Base-by-base conservation (phyloP, 129 eudicot species). In the Chrysanthemum makinoi region DNA sequence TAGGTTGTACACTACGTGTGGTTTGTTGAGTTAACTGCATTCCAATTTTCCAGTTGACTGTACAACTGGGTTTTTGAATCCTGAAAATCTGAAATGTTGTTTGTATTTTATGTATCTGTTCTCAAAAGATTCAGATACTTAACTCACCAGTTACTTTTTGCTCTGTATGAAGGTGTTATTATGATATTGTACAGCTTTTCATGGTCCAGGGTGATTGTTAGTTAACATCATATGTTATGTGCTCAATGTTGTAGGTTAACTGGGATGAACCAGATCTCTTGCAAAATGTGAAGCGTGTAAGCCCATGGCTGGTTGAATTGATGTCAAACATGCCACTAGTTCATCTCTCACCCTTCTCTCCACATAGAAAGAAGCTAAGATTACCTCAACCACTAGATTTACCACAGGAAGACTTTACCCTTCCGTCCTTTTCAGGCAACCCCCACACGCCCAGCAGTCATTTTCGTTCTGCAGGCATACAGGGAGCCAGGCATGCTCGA, bases 401-500 rank as follows among this genome's bases (percentile, higher is more conserved):
- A 72, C 75, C 88, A 2, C 73, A 78, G 24, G 87, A 78, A 22
- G 77, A 75, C 15, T 75, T 82, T 79, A 75, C 85, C 51, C 39
- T 87, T 48, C 85, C 96, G 46, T 59, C 89, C 48, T 87, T 81
- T 66, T 81, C 95, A 64, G 90, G 85, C 71, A 83, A 72, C 84
- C 87, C 97, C 84, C 74, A 79, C 55, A 81, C 86, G 69, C 82
- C 86, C 46, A 82, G 86, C 92, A 80, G 90, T 78, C 81, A n/a
- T 76, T 80, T 86, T 26, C 46, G 46, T 39, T 30, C 97, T 91
- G 96, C 93, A 86, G 90, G 97, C 90, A 86, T 91, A 91, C 97
- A 91, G 97, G 97, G 97, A 91, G 92, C 97, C 97, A 91, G 97
- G 97, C 97, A 91, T 83, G 83, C 93, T 88, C 93, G 79, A 75